phyloP scores from a whole-genome alignment of 1,284 basidiomycete genomes.

The Cryptococcus maquisensis region DNA sequence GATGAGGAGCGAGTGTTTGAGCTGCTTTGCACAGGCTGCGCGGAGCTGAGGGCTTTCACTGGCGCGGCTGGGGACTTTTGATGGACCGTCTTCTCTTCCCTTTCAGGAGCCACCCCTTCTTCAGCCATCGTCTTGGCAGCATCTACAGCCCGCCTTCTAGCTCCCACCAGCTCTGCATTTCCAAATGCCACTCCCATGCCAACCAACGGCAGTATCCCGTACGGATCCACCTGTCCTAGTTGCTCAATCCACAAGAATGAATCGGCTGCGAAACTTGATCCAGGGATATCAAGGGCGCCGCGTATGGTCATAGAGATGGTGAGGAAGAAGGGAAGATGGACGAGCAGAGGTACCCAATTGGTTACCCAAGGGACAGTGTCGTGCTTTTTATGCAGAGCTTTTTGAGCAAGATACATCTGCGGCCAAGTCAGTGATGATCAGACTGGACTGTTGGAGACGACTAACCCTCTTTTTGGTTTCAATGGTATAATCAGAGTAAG shows the following conservation, averaged over 20 bases:
- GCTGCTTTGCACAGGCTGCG: no score
- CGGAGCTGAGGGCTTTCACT: neutral
- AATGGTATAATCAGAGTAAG: slow-evolving; percentile 48
- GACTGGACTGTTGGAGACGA: neutral
- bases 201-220: slow-evolving; percentile 38
- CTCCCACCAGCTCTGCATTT: slow-evolving; percentile 42
- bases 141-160: slow-evolving; percentile 2
- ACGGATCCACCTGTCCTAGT: slow-evolving; percentile 43
- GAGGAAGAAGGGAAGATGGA: slow-evolving; percentile 50
- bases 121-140: neutral
- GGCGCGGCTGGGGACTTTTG: neutral
- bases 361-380: slow-evolving; percentile 44
- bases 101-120: neutral
- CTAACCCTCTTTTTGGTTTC: slow-evolving; percentile 44
- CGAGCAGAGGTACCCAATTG: slow-evolving; percentile 38
- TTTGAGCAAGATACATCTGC: slow-evolving; percentile 20
- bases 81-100: neutral
- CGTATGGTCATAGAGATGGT: slow-evolving; percentile 45
- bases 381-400: slow-evolving; percentile 38
- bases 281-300: slow-evolving; percentile 26
- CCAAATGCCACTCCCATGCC: slow-evolving; percentile 41
- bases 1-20: no score
- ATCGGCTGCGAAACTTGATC: slow-evolving; percentile 33
- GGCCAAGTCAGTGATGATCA: neutral
- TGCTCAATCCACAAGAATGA: slow-evolving; percentile 42